phyloP scores from a whole-genome alignment of 257 asterid genomes.

The Avicennia marina region DNA sequence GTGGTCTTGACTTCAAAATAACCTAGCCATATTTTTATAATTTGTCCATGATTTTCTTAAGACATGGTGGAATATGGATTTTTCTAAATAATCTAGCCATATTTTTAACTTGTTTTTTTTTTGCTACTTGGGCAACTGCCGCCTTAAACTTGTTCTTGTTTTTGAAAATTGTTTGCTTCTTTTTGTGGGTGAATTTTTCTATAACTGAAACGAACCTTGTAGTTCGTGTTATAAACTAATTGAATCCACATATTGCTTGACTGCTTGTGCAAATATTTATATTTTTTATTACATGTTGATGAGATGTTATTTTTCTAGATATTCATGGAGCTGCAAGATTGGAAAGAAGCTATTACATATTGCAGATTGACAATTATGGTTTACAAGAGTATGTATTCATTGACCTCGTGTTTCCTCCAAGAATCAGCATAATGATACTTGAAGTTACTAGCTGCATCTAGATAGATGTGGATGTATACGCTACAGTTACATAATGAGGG shows the following conservation, averaged over 20 bases:
- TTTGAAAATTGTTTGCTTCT: neutral
- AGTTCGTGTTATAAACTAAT: neutral
- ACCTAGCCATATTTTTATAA: neutral
- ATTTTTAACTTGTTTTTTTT: neutral
- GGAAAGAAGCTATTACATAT: constrained; percentile 72
- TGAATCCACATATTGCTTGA: neutral
- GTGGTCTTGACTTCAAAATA: neutral
- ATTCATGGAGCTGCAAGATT: constrained; percentile 68
- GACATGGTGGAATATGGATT: neutral
- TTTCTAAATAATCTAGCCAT: no score
- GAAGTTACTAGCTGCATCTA: neutral
- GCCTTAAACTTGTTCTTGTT: neutral
- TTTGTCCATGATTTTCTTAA: no score
- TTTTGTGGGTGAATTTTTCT: no score
- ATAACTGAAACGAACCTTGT: neutral
- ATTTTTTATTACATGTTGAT: neutral
- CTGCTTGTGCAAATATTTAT: neutral
- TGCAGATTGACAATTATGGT: constrained; percentile 67
- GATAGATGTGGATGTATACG: neutral
- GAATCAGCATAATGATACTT: neutral
- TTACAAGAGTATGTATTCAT: constrained; percentile 57
- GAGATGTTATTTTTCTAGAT: constrained; percentile 34
- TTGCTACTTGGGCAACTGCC: neutral
- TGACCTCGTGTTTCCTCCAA: neutral
- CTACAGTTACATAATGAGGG: neutral